phyloP scores from a whole-genome alignment of 345 rosid species.

The Gossypioides kirkii region DNA sequence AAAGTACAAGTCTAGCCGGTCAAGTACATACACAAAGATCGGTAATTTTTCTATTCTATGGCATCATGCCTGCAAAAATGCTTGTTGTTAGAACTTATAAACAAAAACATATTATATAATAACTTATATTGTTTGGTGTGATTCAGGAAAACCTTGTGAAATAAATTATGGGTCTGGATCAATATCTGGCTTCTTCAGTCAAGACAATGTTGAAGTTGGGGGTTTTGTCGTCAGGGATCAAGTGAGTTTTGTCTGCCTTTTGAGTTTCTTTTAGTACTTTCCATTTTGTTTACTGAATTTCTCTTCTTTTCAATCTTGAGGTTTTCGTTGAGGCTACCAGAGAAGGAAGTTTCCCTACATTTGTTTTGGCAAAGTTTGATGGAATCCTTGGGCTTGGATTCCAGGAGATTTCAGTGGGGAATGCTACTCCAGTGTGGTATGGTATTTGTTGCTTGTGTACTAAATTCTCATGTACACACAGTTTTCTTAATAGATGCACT shows the following conservation, averaged over 20 bases:
- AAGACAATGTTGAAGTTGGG: slow-evolving; percentile 68
- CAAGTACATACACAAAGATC: slow-evolving; percentile 50
- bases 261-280: background rate
- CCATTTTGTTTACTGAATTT: background rate
- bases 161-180: slow-evolving; percentile 73
- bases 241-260: slow-evolving; percentile 26
- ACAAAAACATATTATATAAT: too few relatives aligned
- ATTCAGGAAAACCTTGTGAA: slow-evolving; percentile 47
- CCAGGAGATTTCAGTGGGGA: slow-evolving; percentile 62
- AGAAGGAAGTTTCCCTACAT: slow-evolving; percentile 48
- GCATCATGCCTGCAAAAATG: background rate
- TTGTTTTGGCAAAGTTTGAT: slow-evolving; percentile 61
- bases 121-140: background rate
- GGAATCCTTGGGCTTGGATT: slow-evolving; percentile 84
- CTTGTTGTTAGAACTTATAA: background rate
- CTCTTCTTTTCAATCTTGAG: slow-evolving; percentile 22
- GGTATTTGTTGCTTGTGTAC: background rate
- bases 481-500: background rate
- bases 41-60: slow-evolving; percentile 29
- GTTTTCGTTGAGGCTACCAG: slow-evolving; percentile 67
- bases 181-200: slow-evolving; percentile 68
- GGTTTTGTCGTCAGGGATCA: slow-evolving; percentile 58
- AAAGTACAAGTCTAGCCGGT: slow-evolving; percentile 55
- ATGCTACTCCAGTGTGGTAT: slow-evolving; percentile 67
- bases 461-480: background rate